Evolutionary conservation across 257 asterid genomes (phyloP).

Genomic region (Fraxinus anomala): DNA sequence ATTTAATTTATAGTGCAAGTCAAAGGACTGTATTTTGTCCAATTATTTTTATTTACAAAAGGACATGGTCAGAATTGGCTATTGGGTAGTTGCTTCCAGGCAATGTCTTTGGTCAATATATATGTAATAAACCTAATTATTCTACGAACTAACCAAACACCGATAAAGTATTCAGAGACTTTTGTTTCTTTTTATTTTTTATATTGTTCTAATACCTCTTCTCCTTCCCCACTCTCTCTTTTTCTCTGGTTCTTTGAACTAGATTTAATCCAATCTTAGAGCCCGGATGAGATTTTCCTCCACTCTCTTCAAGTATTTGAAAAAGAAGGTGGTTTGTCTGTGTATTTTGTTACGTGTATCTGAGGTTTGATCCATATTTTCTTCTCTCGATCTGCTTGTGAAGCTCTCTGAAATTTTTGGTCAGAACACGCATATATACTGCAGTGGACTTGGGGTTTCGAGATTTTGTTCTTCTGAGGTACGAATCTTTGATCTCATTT

Average conservation of each 20-base stretch:
- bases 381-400: slow-evolving; percentile 29
- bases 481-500: background rate
- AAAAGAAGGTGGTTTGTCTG: slow-evolving; percentile 4
- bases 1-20: background rate
- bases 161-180: slow-evolving; percentile 2
- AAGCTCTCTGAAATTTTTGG: slow-evolving; percentile 14
- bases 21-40: background rate
- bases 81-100: background rate
- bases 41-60: background rate
- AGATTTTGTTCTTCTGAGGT: background rate
- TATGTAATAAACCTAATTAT: background rate
- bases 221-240: background rate
- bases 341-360: background rate
- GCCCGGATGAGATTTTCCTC: slow-evolving; percentile 16
- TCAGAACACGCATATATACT: slow-evolving; percentile 19
- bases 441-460: background rate
- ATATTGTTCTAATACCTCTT: background rate
- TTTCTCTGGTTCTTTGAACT: slow-evolving; percentile 34
- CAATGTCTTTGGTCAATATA: background rate
- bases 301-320: background rate
- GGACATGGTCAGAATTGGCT: background rate
- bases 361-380: slow-evolving; percentile 32
- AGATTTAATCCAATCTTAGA: slow-evolving; percentile 36
- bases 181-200: background rate
- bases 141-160: background rate